phyloP scores from a whole-genome alignment of 2,329 filamentous ascomycete genomes.

The Clonostachys rosea region DNA sequence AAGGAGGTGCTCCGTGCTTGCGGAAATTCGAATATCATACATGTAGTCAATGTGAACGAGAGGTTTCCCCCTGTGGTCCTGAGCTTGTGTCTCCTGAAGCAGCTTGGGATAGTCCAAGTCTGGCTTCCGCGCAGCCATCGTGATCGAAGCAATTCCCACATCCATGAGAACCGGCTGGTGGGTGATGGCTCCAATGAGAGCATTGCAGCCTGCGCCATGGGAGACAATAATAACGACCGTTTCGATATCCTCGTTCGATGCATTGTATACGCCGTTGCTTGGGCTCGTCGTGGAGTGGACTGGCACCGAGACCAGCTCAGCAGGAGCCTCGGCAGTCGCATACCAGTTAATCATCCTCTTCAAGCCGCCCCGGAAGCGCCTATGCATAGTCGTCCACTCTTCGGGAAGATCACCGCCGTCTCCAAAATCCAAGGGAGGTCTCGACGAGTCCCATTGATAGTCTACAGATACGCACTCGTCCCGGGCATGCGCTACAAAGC shows the following conservation, averaged over 20 bases:
- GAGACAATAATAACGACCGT: constrained; percentile 84
- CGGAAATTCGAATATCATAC: constrained; percentile 72
- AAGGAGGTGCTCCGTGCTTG: constrained; percentile 69
- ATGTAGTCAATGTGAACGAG: constrained; percentile 49
- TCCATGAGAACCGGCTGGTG: constrained; percentile 89
- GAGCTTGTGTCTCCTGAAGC: constrained; percentile 1
- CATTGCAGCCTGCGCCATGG: constrained; percentile 94
- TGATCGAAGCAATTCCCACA: constrained; percentile 84
- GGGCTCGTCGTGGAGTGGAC: constrained; percentile 8
- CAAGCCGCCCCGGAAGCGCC: constrained; percentile 76
- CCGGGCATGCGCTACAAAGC: constrained; percentile 85
- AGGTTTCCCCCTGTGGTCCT: constrained; percentile 2
- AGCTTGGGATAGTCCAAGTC: constrained; percentile 28
- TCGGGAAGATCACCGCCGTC: constrained; percentile 85
- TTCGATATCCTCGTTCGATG: constrained; percentile 62
- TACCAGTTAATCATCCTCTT: constrained; percentile 85
- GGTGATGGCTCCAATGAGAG: constrained; percentile 85
- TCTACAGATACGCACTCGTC: constrained; percentile 85
- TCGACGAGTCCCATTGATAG: constrained; percentile 93
- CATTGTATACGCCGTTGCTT: constrained; percentile 22
- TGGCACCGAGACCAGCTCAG: constrained; percentile 40
- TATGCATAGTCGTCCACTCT: constrained; percentile 96
- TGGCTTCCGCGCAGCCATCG: constrained; percentile 70
- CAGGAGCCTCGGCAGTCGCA: constrained; percentile 44
- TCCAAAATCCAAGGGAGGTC: constrained; percentile 73